These are phyloP conservation scores for Pseudopyricularia cyperi DNA, from an alignment of 2,329 filamentous ascomycete genomes.

Conservation along the genomic window DNA sequence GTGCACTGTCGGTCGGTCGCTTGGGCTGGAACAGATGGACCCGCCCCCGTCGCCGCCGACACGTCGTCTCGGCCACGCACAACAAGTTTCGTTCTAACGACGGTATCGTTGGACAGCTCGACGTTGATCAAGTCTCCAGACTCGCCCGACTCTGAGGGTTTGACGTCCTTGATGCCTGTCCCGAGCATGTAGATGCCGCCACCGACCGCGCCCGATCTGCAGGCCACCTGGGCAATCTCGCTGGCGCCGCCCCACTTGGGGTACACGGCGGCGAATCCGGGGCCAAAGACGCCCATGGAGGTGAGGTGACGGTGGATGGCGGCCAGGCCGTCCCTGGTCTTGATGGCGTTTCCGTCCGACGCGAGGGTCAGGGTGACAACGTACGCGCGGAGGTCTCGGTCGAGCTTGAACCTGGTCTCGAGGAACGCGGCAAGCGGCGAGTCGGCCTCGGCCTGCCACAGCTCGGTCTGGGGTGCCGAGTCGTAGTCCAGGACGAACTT, in stretches of 20 bases:
- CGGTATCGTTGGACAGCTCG: conserved; percentile 42
- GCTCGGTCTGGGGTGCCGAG: conserved; percentile 32
- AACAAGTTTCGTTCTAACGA: conserved; percentile 40
- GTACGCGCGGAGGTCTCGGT: conserved; percentile 50
- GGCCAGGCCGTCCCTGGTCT: conserved; percentile 53
- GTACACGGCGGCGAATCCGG: conserved; percentile 79
- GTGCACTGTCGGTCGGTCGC: background rate
- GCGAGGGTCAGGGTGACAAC: conserved; percentile 60
- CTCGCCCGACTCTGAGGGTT: conserved; percentile 9
- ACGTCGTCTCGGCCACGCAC: conserved; percentile 28
- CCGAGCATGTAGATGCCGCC: conserved; percentile 83
- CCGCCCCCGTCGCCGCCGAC: too few species aligned
- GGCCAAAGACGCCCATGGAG: conserved; percentile 78
- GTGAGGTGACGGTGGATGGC: conserved; percentile 67
- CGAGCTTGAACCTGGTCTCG: conserved; percentile 50
- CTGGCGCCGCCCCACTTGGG: conserved; percentile 87
- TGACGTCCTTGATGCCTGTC: conserved; percentile 41
- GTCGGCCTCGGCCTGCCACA: conserved; percentile 45
- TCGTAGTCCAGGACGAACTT: conserved; percentile 71
- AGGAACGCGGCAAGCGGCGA: conserved; percentile 45
- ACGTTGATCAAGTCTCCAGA: conserved; percentile 22
- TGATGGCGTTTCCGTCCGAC: conserved; percentile 42
- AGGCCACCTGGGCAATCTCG: conserved; percentile 83
- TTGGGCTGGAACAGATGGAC: background rate
- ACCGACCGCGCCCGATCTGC: conserved; percentile 80